phyloP scores from a whole-genome alignment of 352 stramenopile species.

The Phytopythium kandeliae region DNA sequence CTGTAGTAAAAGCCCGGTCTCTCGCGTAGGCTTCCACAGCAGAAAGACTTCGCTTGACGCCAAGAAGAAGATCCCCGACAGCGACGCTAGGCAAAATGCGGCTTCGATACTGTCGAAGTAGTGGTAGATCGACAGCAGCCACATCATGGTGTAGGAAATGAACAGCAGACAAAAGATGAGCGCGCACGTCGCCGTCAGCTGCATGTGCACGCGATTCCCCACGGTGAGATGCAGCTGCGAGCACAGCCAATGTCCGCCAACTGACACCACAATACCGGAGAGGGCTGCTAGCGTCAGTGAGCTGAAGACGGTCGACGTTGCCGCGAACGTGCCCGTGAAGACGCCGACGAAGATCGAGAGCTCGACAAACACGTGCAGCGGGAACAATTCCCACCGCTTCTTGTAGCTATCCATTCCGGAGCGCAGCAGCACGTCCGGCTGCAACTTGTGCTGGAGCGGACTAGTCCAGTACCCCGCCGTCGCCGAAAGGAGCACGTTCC shows the following conservation, averaged over 20 bases:
- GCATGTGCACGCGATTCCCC: slow-evolving; percentile 39
- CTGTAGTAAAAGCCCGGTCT: slow-evolving; percentile 68
- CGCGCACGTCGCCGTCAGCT: slow-evolving; percentile 66
- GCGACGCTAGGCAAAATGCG: slow-evolving; percentile 72
- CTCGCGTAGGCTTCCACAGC: slow-evolving; percentile 75
- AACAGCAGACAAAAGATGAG: slow-evolving; percentile 71
- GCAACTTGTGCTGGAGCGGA: slow-evolving; percentile 50
- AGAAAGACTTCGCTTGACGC: slow-evolving; percentile 75
- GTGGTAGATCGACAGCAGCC: slow-evolving; percentile 75
- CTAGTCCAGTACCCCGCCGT: slow-evolving; percentile 65
- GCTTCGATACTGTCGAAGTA: slow-evolving; percentile 84
- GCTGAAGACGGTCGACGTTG: slow-evolving; percentile 67
- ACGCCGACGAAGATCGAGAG: slow-evolving; percentile 61
- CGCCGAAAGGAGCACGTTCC: slow-evolving; percentile 62
- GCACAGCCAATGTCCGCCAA: slow-evolving; percentile 66
- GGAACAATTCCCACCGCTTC: slow-evolving; percentile 73
- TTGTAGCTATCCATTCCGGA: slow-evolving; percentile 53
- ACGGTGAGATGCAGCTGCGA: slow-evolving; percentile 54
- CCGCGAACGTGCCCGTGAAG: slow-evolving; percentile 68
- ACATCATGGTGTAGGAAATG: slow-evolving; percentile 64
- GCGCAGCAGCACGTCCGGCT: slow-evolving; percentile 44
- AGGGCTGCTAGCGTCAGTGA: slow-evolving; percentile 66
- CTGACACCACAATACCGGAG: slow-evolving; percentile 69
- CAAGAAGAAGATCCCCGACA: slow-evolving; percentile 76
- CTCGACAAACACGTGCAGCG: slow-evolving; percentile 75